Percentiles rank a stretch among this genome's conserved stretches.
Conservation (phyloP, 2,329 filamentous ascomycete species). For the Talaromyces islandicus region DNA sequence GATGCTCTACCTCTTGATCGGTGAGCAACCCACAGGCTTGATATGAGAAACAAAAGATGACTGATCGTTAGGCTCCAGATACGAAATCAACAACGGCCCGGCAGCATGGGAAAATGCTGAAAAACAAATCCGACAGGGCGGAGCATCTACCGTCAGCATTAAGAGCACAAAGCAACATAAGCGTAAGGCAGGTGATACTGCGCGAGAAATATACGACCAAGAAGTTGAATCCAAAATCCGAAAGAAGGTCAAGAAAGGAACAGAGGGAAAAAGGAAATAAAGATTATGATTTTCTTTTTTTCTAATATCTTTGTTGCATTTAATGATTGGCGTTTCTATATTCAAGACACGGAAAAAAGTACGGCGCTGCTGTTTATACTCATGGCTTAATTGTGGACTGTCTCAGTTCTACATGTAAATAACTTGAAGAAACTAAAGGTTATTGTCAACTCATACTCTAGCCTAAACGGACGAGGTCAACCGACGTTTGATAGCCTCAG, state of each 20-base stretch:
- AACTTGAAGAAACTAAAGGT: not conserved
- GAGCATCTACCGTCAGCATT: conserved; percentile 59
- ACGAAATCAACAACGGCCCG: conserved; percentile 43
- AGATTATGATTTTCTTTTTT: conserved; percentile 7
- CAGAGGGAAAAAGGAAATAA: conserved; percentile 34
- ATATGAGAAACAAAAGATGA: conserved; percentile 24
- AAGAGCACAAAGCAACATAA: conserved; percentile 67
- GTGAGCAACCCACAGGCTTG: conserved; percentile 46
- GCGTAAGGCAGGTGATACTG: conserved; percentile 61
- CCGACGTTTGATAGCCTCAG: not conserved
- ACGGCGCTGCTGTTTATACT: not conserved
- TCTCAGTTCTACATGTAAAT: not conserved
- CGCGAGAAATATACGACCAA: conserved; percentile 44
- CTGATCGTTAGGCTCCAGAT: conserved; percentile 35
- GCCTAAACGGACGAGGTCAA: not conserved
- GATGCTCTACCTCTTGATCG: conserved; percentile 84
- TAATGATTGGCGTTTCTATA: conserved; percentile 7
- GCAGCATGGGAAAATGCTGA: conserved; percentile 59
- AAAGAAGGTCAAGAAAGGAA: conserved; percentile 41
- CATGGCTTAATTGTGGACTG: not conserved
- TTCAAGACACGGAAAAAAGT: not conserved
- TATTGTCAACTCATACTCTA: not conserved
- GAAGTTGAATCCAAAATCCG: conserved; percentile 38
- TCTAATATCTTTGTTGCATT: not conserved
- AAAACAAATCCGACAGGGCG: conserved; percentile 63